Evolutionary conservation across 352 stramenopile species (phyloP), one percentile per base, ranked within the genome.

Genomic region (Globisporangium okanoganense): DNA sequence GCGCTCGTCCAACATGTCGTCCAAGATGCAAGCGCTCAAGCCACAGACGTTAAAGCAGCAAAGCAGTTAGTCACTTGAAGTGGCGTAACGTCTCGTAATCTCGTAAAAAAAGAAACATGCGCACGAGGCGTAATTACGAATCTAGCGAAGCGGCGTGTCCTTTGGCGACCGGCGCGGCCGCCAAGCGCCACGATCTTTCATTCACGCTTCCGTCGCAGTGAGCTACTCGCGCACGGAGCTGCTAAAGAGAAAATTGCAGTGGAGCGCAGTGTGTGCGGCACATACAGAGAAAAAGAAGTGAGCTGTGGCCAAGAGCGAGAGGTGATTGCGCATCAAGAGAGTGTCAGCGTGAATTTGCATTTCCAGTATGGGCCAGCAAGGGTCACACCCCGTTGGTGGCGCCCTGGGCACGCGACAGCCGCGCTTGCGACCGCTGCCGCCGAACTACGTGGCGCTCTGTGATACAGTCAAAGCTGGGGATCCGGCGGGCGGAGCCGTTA

Each of bases 381-480:
- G 65, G 60, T 89, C 80, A 43, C 64, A 60, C 58, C 24, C 52
- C 5, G 44, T 43, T 22, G 53, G 64, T 48, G 50, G 45, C 36
- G 45, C 59, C 48, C 43, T 49, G 58, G 40, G 43, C 31, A 40
- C 51, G 5, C 54, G 31, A 5, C 44, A 55, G 22, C 27, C 40
- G 31, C 47, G 48, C 18, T 33, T 67, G 56, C 62, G 25, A 18
- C 27, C 47, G 24, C 38, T 90, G 18, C 75, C 73, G 20, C 72
- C 72, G 20, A 68, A 59, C 18, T 92, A 88, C 49, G 52, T 79
- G 35, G 76, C 79, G 58, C 72, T 93, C 16, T 87, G 71, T 40
- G 82, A 94, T 22, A 65, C 73, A 12, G 55, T 72, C 38, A 90
- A 90, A 59, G 69, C 69, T 5, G 78, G 74, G 0, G 79, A 93